Base-by-base conservation (phyloP, 106 monocot genomes). In the Vanilla planifolia region DNA sequence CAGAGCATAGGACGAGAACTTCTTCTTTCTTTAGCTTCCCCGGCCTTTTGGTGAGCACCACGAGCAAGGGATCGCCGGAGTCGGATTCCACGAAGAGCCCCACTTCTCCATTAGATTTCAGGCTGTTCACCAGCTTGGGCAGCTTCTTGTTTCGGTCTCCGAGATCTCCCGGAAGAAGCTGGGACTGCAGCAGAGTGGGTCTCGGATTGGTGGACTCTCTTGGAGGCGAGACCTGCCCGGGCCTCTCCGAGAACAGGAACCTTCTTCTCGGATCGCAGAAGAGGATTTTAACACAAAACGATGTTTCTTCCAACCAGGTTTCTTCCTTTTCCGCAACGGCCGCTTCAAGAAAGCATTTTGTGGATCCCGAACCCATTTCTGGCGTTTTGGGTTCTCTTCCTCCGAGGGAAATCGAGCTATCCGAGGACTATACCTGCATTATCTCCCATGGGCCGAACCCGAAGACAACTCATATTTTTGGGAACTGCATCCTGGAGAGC, bases 371-470 rank as follows among this genome's bases (percentile, higher is more conserved):
- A n/a, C n/a, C n/a, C n/a, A n/a, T n/a, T n/a, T n/a, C n/a, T 43
- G 70, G 62, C 23, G 69, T 76, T 43, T 53, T 55, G 41, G 61
- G 66, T 25, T 57, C 57, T 64, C 79, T 81, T 6, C 70, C 77
- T 28, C 67, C 76, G 20, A 80, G 64, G 8, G 88, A 78, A 40
- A 89, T 89, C 26, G 90, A 91, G 76, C 70, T 67, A 16, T 91
- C 86, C 5, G 90, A 91, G 71, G 90, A 91, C 34, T 91, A 91
- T 60, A 91, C 90, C 30, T 68, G 90, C 64, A 86, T 91, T 50
- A 86, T 75, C 41, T 73, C 76, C 36, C 85, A 76, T 15, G 90
- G 90, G 13, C 79, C 90, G 1, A 91, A 91, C 66, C 85, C 90
- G 6, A 91, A 80, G 51, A 91, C 79, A 0, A 83, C 82, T 50